Conservation (phyloP, 192 early-diverging fungal species). For the Entomortierella lignicola region DNA sequence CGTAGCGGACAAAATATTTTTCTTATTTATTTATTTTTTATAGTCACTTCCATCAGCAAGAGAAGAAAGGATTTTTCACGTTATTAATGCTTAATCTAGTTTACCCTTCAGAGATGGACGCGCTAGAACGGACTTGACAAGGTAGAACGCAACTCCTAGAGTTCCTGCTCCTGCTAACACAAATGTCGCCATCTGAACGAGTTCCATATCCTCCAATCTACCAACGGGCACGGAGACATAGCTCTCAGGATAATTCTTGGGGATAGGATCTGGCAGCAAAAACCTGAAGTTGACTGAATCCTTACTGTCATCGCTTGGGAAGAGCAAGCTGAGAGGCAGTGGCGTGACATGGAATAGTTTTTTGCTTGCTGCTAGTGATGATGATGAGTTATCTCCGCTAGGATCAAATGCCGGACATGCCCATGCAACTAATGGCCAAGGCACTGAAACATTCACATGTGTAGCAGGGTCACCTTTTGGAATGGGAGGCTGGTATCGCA, state of each 20-base stretch:
- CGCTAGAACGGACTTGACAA: constrained; percentile 13
- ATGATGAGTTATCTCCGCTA: neutral
- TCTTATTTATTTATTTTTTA: neutral
- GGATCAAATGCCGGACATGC: constrained; percentile 7
- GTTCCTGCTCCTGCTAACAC: constrained; percentile 31
- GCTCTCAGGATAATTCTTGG: constrained; percentile 24
- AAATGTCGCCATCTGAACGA: constrained; percentile 36
- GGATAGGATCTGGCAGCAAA: constrained; percentile 37
- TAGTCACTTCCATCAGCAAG: too few relatives aligned
- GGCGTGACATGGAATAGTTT: constrained; percentile 40
- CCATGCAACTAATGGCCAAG: constrained; percentile 51
- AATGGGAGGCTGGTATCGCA: constrained; percentile 47
- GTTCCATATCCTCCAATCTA: constrained; percentile 27
- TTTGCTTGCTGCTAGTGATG: constrained; percentile 3
- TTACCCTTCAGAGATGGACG: constrained; percentile 30
- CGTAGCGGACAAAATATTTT: neutral
- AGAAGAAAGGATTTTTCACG: too few relatives aligned
- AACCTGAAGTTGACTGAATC: constrained; percentile 28
- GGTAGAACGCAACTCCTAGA: constrained; percentile 13
- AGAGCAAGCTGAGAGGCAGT: constrained; percentile 20
- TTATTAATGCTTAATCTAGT: constrained; percentile 9
- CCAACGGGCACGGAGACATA: constrained; percentile 46
- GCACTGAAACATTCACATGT: constrained; percentile 26
- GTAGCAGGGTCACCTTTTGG: constrained; percentile 13
- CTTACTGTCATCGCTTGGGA: neutral